Conservation (phyloP, 176 grass and related monocot species). For the Elymus sibiricus region DNA sequence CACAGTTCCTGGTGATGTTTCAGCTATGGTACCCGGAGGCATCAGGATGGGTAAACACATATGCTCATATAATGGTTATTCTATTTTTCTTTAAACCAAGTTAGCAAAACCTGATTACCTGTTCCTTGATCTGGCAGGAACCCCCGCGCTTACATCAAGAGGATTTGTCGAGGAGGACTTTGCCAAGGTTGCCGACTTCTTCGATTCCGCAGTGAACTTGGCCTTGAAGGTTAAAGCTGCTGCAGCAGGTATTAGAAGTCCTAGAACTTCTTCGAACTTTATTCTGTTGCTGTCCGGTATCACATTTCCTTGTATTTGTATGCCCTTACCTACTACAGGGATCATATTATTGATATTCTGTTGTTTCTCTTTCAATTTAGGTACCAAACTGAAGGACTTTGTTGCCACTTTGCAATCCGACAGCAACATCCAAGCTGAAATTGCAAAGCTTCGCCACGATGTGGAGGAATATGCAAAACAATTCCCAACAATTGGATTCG, state of each 20-base stretch:
- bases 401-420: constrained; percentile 78
- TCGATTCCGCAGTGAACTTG: constrained; percentile 73
- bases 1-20: constrained; percentile 98
- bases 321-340: background rate
- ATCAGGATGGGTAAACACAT: constrained; percentile 91
- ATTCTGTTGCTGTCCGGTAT: background rate
- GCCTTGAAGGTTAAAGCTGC: constrained; percentile 80
- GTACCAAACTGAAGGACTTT: constrained; percentile 94
- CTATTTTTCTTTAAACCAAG: background rate
- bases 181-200: constrained; percentile 91
- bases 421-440: constrained; percentile 72
- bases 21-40: constrained; percentile 98
- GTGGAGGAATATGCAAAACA: constrained; percentile 98
- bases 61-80: background rate
- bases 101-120: constrained; percentile 15
- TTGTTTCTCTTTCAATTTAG: constrained; percentile 37
- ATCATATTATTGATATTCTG: constrained; percentile 15
- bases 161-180: constrained; percentile 99
- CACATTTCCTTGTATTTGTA: background rate
- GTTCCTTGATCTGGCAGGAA: constrained; percentile 51
- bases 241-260: constrained; percentile 54
- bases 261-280: background rate
- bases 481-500: constrained; percentile 98
- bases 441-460: constrained; percentile 77
- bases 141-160: constrained; percentile 94